A percentile compares a stretch with the other conserved stretches of the same genome.
Conservation (phyloP, 2,329 filamentous ascomycete genomes). For the Colletotrichum godetiae region DNA sequence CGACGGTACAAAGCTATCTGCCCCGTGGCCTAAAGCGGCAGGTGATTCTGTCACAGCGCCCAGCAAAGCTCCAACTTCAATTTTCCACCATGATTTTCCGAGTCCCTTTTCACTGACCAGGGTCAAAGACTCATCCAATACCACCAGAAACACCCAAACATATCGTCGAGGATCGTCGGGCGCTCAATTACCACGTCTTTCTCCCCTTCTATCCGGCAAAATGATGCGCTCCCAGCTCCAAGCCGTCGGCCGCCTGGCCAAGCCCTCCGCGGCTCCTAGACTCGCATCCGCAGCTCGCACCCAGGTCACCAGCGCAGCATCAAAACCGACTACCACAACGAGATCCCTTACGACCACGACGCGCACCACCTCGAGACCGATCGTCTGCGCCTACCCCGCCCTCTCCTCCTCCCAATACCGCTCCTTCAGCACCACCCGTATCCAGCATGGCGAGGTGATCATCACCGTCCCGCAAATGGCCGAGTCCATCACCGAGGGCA, state of each 20-base stretch:
- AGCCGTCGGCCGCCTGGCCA: conserved; percentile 28
- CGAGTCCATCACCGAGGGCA: conserved; percentile 47
- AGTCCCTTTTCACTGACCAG: not conserved
- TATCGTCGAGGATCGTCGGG: not conserved
- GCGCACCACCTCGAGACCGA: conserved; percentile 3
- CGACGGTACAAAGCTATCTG: not conserved
- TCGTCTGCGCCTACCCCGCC: conserved; percentile 1
- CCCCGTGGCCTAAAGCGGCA: conserved; percentile 11
- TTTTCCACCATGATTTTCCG: conserved; percentile 22
- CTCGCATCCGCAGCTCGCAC: conserved; percentile 14
- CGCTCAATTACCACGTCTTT: not conserved
- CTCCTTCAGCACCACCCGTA: conserved; percentile 30
- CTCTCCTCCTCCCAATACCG: conserved; percentile 31
- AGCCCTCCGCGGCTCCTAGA: conserved; percentile 13
- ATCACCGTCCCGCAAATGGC: conserved; percentile 46
- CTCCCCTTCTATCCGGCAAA: not conserved
- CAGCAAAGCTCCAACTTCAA: conserved; percentile 17
- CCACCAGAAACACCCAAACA: not conserved
- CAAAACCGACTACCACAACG: conserved; percentile 9
- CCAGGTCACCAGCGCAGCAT: conserved; percentile 20
- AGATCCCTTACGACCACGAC: conserved; percentile 6
- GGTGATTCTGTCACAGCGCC: conserved; percentile 17
- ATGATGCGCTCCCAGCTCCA: conserved; percentile 35
- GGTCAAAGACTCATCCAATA: conserved; percentile 13
- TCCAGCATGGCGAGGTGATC: conserved; percentile 34